Conservation (phyloP, 2,329 filamentous ascomycete species). For the Cladosporium austrohemisphaericum region DNA sequence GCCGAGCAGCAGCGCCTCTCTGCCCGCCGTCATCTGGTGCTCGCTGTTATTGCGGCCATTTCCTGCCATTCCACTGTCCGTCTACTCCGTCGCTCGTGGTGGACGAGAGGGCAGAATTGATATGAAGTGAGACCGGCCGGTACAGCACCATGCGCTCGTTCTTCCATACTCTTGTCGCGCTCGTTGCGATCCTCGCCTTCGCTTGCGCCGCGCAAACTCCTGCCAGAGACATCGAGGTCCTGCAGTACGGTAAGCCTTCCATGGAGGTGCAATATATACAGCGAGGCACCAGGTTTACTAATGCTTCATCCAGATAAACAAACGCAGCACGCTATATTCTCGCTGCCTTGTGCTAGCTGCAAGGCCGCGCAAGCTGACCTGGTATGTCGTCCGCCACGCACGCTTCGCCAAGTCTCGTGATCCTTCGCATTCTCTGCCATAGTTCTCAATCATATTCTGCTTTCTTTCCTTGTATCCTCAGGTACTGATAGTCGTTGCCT, state of each 20-base stretch:
- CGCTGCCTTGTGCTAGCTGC: slow-evolving; percentile 16
- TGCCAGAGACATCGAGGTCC: slow-evolving; percentile 11
- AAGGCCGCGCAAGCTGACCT: slow-evolving; percentile 17
- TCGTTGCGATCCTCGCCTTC: slow-evolving; percentile 10
- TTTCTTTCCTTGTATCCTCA: slow-evolving; percentile 2
- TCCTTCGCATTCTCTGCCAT: slow-evolving; percentile 1
- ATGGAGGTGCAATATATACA: neutral
- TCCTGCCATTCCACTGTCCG: neutral
- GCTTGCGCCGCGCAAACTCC: neutral
- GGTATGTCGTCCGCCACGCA: slow-evolving; percentile 15
- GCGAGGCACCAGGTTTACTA: neutral
- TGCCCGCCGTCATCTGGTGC: neutral
- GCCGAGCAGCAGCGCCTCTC: neutral
- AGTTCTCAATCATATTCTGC: neutral
- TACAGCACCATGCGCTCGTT: slow-evolving; percentile 12
- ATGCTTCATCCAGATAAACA: slow-evolving; percentile 7
- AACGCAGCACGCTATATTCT: slow-evolving; percentile 12
- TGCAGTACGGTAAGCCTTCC: slow-evolving; percentile 11
- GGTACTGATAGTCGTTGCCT: slow-evolving; percentile 11
- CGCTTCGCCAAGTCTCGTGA: slow-evolving; percentile 12
- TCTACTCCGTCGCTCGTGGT: neutral
- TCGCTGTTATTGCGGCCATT: neutral
- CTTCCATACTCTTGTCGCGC: neutral
- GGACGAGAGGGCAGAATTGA: slow-evolving; percentile 2
- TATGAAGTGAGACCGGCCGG: neutral